Evolutionary conservation across 352 stramenopile species (phyloP).

Genomic region (Phytophthora melonis): DNA sequence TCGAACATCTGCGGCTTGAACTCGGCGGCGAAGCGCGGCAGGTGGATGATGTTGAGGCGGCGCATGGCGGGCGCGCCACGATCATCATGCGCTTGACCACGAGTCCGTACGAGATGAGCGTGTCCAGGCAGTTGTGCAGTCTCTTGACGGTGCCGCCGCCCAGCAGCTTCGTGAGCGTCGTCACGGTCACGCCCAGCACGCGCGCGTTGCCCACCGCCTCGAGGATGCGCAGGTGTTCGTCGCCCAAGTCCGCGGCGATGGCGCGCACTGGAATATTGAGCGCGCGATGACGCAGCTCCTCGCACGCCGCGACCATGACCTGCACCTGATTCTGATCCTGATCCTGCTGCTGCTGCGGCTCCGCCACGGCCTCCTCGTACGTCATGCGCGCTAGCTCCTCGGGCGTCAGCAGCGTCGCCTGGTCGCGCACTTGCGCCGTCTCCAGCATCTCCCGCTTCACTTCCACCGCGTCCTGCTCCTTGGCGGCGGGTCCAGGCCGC

Average conservation of each 20-base stretch:
- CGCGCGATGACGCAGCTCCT: slow-evolving; percentile 71
- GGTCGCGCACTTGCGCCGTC: background rate
- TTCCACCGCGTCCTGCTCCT: slow-evolving; percentile 8
- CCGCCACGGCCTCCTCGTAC: slow-evolving; percentile 27
- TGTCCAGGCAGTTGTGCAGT: slow-evolving; percentile 81
- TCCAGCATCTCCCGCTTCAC: slow-evolving; percentile 39
- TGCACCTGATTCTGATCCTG: slow-evolving; percentile 13
- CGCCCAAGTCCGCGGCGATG: slow-evolving; percentile 69
- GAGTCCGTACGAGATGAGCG: slow-evolving; percentile 77
- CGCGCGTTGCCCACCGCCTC: slow-evolving; percentile 66
- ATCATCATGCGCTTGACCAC: slow-evolving; percentile 90
- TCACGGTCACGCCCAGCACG: slow-evolving; percentile 65
- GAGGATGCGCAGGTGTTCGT: slow-evolving; percentile 72
- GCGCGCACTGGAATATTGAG: slow-evolving; percentile 73
- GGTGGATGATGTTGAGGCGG: slow-evolving; percentile 82
- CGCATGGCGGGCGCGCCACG: slow-evolving; percentile 65
- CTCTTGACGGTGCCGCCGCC: slow-evolving; percentile 64
- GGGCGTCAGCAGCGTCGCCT: slow-evolving; percentile 9
- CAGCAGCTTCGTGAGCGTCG: slow-evolving; percentile 49
- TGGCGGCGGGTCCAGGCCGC: slow-evolving; percentile 31
- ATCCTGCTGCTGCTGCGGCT: background rate
- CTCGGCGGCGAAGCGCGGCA: slow-evolving; percentile 69
- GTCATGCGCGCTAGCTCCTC: slow-evolving; percentile 30
- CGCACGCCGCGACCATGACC: slow-evolving; percentile 63
- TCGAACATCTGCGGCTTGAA: slow-evolving; percentile 79